Evolutionary conservation across 208 protist species (phyloP), one percentile per base, ranked within the genome.

Genomic region (Trypanosoma grayi): DNA sequence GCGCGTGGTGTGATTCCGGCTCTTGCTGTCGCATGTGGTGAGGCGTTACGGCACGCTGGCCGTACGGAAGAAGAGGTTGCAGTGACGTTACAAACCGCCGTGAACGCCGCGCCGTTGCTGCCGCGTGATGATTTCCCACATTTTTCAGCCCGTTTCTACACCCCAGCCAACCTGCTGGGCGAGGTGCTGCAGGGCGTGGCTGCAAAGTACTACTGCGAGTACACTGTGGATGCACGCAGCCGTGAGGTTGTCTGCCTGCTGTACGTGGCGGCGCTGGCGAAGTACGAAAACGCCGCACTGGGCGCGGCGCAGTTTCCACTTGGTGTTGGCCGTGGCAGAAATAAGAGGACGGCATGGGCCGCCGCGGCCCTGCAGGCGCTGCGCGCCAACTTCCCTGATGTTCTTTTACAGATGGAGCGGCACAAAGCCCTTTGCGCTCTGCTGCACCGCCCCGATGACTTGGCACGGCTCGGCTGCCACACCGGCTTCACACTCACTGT

Each of bases 161-260:
- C 71, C 1, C 72, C 80, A 0, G 65, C 73, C 8, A 73, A 83
- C 30, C 60, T 91, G 16, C 67, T 91, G 2, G 80, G 80, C 1
- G 75, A 83, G 57, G 63, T 87, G 13, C 63, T 91, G 31, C 84
- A 87, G 31, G 84, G 80, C 14, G 44, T 77, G 22, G 56, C 58
- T 1, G 61, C 78, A 0, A 83, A 73, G 46, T 91, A 91, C 55
- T 34, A 65, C 13, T 91, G 84, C 59, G 27, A 11, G 30, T 91
- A 90, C 65, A 67, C 55, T 4, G 22, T 70, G 1, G 70, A 75
- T 36, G 9, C 40, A 9, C 7, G 41, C n/a, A 54, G 34, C 4
- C 22, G 56, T 6, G 60, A 61, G 47, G 44, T 75, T 34, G 37
- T 67, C 6, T 75, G 70, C 37, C 20, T 36, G 24, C 28, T 75